Base-by-base conservation (phyloP, 106 monocot genomes). In the Dendrobium chrysotoxum region DNA sequence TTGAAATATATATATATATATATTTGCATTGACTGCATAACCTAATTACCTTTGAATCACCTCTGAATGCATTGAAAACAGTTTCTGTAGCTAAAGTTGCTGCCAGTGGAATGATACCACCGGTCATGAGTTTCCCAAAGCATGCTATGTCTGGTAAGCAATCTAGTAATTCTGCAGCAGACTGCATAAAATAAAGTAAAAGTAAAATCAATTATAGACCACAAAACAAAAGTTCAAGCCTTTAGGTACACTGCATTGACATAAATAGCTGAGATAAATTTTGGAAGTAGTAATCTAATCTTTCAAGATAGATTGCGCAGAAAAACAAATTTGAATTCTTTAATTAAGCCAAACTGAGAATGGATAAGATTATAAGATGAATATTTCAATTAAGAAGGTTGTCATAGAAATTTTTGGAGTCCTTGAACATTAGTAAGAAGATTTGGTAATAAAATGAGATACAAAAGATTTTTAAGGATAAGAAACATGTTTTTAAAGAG, bases 101-200 rank as follows among this genome's bases (percentile, higher is more conserved):
- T 45, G 99, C 89, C 84, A 99, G 85, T 40, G 99, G 99, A 81
- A 99, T 78, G 61, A 99, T 67, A 55, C 99, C 99, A 84, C 99
- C 99, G 79, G 84, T 99, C 91, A 95, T 83, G 58, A 99, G 83
- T 83, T 99, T 99, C 15, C 79, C 99, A 85, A 87, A 99, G 78
- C 99, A 99, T 58, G 95, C 89, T 18, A 99, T 79, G 72, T 99
- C 99, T 47, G 99, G 99, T 40, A 79, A 76, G 82, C 95, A 95
- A 58, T 90, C 99, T 53, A 99, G 86, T 31, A 95, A 85, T 80
- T 95, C 90, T 74, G 99, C 86, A 53, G 99, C 99, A 85, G 99
- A 93, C 95, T 95, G 86, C 54, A 80, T 76, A 85, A 81, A 26
- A 71, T 21, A 42, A 77, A 47, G 54, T 38, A 54, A 72, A 12